Evolutionary conservation across 164 flowering plant species (phyloP).

Genomic region (Nymphaea colorata): DNA sequence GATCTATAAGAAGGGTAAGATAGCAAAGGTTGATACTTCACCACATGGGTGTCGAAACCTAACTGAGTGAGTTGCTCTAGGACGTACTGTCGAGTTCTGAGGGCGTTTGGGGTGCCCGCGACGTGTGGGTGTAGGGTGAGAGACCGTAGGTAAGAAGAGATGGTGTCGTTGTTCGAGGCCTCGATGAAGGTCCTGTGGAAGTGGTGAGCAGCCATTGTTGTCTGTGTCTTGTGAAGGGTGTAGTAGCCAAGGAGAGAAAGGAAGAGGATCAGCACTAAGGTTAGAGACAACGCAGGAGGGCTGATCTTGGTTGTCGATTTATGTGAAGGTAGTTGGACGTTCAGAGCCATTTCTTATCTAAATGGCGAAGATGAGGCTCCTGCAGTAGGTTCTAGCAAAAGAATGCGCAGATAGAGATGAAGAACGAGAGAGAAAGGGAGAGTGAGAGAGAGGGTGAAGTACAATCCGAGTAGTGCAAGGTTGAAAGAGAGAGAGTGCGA

Average conservation of each 20-base stretch:
- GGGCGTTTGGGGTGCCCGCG: constrained; percentile 56
- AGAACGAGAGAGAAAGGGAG: neutral
- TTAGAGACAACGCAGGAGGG: neutral
- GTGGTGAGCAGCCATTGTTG: constrained; percentile 7
- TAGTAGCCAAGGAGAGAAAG: constrained; percentile 15
- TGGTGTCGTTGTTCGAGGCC: constrained; percentile 40
- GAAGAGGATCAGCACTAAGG: constrained; percentile 5
- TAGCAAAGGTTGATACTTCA: constrained; percentile 38
- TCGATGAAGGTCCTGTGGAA: constrained; percentile 43
- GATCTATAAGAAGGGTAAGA: constrained; percentile 56
- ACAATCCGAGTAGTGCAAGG: no score
- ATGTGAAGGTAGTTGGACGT: neutral
- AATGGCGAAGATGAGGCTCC: neutral
- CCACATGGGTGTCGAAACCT: constrained; percentile 30
- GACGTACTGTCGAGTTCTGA: constrained; percentile 29
- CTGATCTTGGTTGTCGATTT: neutral
- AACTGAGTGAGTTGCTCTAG: constrained; percentile 28
- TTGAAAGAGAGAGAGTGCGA: neutral
- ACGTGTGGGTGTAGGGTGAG: constrained; percentile 79
- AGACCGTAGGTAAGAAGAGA: constrained; percentile 57
- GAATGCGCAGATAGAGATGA: neutral
- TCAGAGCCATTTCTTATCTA: neutral
- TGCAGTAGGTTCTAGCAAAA: neutral
- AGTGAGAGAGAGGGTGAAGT: neutral
- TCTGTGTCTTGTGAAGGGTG: constrained; percentile 9